Base-by-base conservation (phyloP, 1,284 basidiomycete species). In the Ceratobasidium sp. region DNA sequence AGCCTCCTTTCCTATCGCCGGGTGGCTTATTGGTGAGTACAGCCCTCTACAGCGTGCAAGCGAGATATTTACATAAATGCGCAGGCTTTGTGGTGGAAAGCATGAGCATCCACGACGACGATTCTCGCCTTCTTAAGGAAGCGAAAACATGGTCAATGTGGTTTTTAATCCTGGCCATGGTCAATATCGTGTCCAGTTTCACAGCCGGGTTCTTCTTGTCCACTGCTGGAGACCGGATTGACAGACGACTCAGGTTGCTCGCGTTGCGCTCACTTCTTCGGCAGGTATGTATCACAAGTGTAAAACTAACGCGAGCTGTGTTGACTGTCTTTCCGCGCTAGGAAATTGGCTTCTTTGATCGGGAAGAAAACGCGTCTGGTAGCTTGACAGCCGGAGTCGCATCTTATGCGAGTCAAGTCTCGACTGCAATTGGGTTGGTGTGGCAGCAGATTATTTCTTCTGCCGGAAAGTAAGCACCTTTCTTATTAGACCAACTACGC, bases 1-100 rank as follows among this genome's bases (percentile, higher is more conserved):
- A n/a, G 74, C 70, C 1, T 75, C 77, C 13, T 81, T 81, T 68
- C 77, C 79, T 0, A 72, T 81, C 15, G 75, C 76, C 1, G 80
- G 76, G 1, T 76, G 72, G 72, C 65, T 78, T n/a, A 73, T 73
- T 22, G 77, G 77, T 47, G 62, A 72, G 53, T 25, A 22, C 17
- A 12, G 22, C 4, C 1, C 25, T 2, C 7, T 4, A 15, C 27
- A 35, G 25, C 22, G 6, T 35, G 13, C 0, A 25, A 17, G 32
- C 6, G 15, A 45, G 27, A 17, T 20, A 17, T 27, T 32, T 29
- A 45, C 17, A 8, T 25, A 34, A 31, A 20, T 32, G 8, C n/a
- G 6, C 15, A 68, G 64, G 64, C 34, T 68, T 68, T 32, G 76
- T 73, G 1, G 72, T 78, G 17, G 55, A 73, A 29, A 72, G 74